phyloP scores from a whole-genome alignment of 352 stramenopile species.

The Pythium aristosporum region DNA sequence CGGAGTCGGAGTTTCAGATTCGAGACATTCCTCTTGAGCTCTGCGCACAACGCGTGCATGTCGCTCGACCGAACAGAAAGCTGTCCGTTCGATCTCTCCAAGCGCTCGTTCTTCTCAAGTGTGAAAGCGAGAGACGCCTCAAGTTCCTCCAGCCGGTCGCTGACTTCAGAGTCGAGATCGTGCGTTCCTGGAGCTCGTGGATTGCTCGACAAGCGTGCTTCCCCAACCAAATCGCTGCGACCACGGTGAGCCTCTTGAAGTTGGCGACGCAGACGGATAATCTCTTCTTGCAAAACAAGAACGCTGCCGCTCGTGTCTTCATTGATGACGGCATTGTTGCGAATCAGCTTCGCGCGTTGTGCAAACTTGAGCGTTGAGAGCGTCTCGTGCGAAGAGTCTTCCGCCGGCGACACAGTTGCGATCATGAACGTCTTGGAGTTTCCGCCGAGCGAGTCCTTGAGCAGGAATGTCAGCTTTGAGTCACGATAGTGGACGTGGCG shows the following conservation, averaged over 20 bases:
- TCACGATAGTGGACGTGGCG: conserved; percentile 85
- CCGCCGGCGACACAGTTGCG: conserved; percentile 75
- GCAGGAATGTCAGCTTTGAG: conserved; percentile 82
- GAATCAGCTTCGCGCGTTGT: conserved; percentile 82
- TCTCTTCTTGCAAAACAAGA: conserved; percentile 69
- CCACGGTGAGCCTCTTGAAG: conserved; percentile 53
- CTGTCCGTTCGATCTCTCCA: conserved; percentile 57
- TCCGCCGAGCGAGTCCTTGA: conserved; percentile 82
- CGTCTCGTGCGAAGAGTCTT: conserved; percentile 85
- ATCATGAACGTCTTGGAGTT: conserved; percentile 90
- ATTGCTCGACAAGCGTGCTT: conserved; percentile 5
- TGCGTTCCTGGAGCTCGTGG: background rate
- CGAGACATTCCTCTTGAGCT: conserved; percentile 58
- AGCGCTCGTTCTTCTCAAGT: conserved; percentile 56
- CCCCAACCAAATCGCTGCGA: background rate
- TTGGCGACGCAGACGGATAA: conserved; percentile 54
- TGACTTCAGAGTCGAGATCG: conserved; percentile 14
- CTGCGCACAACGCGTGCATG: conserved; percentile 44
- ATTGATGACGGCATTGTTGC: conserved; percentile 84
- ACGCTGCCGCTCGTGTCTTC: conserved; percentile 73
- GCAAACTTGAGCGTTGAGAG: conserved; percentile 86
- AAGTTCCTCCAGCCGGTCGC: conserved; percentile 53
- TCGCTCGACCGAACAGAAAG: conserved; percentile 55
- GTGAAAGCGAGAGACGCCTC: conserved; percentile 58
- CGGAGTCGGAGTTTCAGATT: conserved; percentile 63